Evolutionary conservation across 2,329 filamentous ascomycete species (phyloP).

Genomic region (Arthrobotrys pseudoclavata): DNA sequence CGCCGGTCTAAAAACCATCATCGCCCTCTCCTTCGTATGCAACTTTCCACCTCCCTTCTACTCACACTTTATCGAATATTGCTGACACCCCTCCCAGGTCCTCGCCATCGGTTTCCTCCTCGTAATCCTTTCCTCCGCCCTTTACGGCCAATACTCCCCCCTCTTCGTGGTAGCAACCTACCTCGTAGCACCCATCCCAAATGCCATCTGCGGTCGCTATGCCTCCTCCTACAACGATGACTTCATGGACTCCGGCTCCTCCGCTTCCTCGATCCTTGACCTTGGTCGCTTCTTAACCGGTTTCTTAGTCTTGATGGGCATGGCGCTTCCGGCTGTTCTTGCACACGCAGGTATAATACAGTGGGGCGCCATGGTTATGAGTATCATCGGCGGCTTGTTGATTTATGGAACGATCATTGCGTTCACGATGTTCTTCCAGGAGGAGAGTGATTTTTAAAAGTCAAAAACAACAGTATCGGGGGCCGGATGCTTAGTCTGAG

Average conservation of each 20-base stretch:
- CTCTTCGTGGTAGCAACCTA: conserved; percentile 97
- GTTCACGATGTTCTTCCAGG: conserved; percentile 98
- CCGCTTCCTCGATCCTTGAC: conserved; percentile 85
- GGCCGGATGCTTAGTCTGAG: neutral
- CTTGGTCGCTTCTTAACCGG: conserved; percentile 94
- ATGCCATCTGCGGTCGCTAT: conserved; percentile 93
- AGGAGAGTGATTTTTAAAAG: conserved; percentile 91
- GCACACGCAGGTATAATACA: conserved; percentile 88
- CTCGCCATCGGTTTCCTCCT: conserved; percentile 98
- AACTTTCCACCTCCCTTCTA: neutral
- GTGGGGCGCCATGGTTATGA: conserved; percentile 92
- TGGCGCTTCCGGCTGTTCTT: conserved; percentile 88
- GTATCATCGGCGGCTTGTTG: conserved; percentile 87
- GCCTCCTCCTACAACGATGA: conserved; percentile 84
- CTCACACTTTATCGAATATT: too few species aligned
- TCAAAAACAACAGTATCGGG: neutral
- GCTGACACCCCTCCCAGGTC: conserved; percentile 70
- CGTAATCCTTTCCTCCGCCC: conserved; percentile 95
- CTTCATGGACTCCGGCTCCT: conserved; percentile 84
- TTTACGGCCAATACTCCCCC: conserved; percentile 94
- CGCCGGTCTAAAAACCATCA: conserved; percentile 96
- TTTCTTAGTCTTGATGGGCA: conserved; percentile 96
- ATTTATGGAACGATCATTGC: conserved; percentile 99
- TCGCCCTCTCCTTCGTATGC: conserved; percentile 93
- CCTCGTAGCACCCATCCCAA: conserved; percentile 90